Percentiles rank a stretch among this genome's conserved stretches.
Conservation (phyloP, 768 basidiomycete genomes). For the Mycena albidolilacea region DNA sequence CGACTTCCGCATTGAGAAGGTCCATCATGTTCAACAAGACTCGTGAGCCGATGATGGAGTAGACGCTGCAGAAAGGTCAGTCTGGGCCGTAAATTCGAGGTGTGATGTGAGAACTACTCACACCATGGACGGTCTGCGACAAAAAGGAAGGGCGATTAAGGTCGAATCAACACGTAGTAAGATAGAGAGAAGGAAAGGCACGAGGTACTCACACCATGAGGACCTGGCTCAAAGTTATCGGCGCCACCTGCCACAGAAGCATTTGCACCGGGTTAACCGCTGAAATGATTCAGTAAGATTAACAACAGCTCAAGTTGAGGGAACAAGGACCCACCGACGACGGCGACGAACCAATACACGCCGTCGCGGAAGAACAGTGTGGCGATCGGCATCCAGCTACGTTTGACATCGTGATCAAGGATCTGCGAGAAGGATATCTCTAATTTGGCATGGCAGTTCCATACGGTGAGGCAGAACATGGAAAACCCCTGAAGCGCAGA, state of each 20-base stretch:
- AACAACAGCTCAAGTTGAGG: too few species aligned
- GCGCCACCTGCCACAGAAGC: neutral
- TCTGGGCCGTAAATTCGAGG: neutral
- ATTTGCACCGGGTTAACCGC: conserved; percentile 12
- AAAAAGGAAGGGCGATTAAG: neutral
- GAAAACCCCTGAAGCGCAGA: neutral
- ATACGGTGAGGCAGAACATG: conserved; percentile 11
- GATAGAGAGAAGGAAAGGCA: neutral
- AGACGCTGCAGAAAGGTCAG: neutral
- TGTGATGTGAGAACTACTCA: neutral
- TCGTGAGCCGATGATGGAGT: conserved; percentile 12
- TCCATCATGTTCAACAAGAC: conserved; percentile 6
- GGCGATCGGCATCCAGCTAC: neutral
- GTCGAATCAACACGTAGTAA: neutral
- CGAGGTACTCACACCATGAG: conserved; percentile 9
- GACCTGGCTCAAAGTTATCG: neutral
- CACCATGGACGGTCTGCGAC: neutral
- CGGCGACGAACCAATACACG: neutral
- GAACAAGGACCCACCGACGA: neutral
- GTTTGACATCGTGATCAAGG: neutral
- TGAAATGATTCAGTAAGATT: neutral
- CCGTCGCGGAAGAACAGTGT: conserved; percentile 7
- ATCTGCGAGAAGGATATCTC: neutral
- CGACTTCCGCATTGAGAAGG: neutral
- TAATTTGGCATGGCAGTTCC: neutral